Evolutionary conservation across 2,329 filamentous ascomycete genomes (phyloP).

Genomic region (Akanthomyces dipterigenus): DNA sequence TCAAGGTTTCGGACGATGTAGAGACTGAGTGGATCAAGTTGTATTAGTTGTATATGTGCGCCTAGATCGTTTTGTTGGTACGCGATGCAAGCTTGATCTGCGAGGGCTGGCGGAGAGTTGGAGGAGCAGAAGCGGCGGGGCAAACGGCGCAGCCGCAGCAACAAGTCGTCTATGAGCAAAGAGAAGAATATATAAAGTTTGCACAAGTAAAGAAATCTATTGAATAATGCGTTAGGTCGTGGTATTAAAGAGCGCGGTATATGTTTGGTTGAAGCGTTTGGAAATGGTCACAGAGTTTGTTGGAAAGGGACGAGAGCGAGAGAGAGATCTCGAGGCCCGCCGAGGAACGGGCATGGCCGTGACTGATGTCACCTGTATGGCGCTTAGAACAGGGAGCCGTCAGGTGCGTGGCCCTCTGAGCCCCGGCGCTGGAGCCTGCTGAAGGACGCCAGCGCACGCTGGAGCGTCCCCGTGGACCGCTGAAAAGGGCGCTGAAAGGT

Average conservation of each 20-base stretch:
- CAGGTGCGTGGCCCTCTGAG: not conserved
- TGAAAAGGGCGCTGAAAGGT: not conserved
- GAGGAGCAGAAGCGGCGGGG: not conserved
- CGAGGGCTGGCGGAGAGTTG: not conserved
- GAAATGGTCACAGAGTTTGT: not conserved
- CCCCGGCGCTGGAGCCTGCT: not conserved
- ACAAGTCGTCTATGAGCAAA: not conserved
- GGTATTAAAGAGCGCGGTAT: constrained; percentile 1
- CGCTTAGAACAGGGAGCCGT: not conserved
- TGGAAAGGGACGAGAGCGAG: not conserved
- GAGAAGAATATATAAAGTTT: not conserved
- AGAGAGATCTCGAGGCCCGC: not conserved
- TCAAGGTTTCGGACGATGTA: not conserved
- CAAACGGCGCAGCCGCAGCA: constrained; percentile 6
- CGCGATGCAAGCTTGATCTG: not conserved
- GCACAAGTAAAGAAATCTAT: constrained; percentile 7
- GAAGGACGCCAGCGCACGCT: not conserved
- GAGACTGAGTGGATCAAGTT: not conserved
- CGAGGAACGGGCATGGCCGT: constrained; percentile 1
- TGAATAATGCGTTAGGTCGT: not conserved
- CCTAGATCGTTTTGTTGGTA: not conserved
- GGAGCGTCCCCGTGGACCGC: not conserved
- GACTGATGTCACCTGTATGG: constrained; percentile 13
- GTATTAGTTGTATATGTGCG: not conserved
- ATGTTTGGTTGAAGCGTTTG: not conserved